These are phyloP conservation scores for Acorus calamus DNA, from an alignment of 106 monocot species.

Conservation along the genomic window DNA sequence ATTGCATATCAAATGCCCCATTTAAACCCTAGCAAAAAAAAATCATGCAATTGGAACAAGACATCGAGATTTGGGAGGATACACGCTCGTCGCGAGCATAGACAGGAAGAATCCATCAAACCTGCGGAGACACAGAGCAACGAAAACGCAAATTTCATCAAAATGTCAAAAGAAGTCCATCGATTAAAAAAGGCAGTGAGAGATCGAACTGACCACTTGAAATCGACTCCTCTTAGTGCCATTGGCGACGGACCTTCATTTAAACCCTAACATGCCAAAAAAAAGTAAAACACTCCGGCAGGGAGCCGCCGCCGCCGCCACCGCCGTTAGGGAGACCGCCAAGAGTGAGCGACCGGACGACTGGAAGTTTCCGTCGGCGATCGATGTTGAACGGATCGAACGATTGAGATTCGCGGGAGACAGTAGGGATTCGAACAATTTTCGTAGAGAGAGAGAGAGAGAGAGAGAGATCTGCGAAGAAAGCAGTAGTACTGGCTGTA, in stretches of 20 bases:
- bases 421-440: no score
- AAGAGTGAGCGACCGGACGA: no score
- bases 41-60: not conserved
- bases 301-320: no score
- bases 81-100: conserved; percentile 98
- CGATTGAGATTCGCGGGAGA: no score
- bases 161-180: not conserved
- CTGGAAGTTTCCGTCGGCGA: no score
- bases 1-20: not conserved
- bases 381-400: no score
- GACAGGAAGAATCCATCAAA: conserved; percentile 98
- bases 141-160: not conserved
- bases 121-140: conserved; percentile 29
- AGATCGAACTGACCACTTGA: conserved; percentile 69
- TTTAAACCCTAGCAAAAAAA: conserved; percentile 1
- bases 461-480: no score
- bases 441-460: no score
- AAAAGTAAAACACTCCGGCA: no score
- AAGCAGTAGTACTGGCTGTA: no score
- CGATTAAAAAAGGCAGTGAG: not conserved
- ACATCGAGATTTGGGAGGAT: conserved; percentile 23
- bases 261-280: no score
- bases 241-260: conserved; percentile 6
- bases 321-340: no score
- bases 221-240: conserved; percentile 84